These are phyloP conservation scores for Cynanchum wilfordii DNA, from an alignment of 257 asterid species.

Conservation along the genomic window DNA sequence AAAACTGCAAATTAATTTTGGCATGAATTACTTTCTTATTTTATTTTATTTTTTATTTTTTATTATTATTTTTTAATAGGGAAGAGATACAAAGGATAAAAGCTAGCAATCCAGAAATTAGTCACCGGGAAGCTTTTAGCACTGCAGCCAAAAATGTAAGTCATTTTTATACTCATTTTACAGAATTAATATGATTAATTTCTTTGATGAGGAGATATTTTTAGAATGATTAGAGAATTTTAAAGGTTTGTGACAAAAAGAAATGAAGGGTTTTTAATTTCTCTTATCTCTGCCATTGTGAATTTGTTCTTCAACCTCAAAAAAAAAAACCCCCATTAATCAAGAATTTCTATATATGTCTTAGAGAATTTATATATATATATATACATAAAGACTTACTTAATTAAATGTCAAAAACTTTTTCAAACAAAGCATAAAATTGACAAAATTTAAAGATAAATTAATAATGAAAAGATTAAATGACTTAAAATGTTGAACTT, in stretches of 20 bases:
- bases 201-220: not conserved
- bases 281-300: not conserved
- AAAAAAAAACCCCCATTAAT: not conserved
- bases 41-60: too few species aligned
- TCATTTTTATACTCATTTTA: not conserved
- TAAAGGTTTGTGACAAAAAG: not conserved
- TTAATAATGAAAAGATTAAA: not conserved
- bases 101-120: constrained; percentile 83
- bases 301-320: not conserved
- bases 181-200: not conserved
- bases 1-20: not conserved
- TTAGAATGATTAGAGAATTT: not conserved
- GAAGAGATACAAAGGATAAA: constrained; percentile 98
- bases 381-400: not conserved
- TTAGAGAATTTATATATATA: too few species aligned
- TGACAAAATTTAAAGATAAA: not conserved
- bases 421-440: not conserved
- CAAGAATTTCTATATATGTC: not conserved
- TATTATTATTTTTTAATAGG: constrained; percentile 26
- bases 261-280: too few species aligned
- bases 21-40: not conserved
- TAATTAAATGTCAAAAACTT: not conserved
- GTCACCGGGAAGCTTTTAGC: constrained; percentile 94
- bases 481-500: not conserved
- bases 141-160: constrained; percentile 94